Evolutionary conservation across 768 basidiomycete genomes (phyloP), one percentile per base, ranked within the genome.

Genomic region (Russula sp.): DNA sequence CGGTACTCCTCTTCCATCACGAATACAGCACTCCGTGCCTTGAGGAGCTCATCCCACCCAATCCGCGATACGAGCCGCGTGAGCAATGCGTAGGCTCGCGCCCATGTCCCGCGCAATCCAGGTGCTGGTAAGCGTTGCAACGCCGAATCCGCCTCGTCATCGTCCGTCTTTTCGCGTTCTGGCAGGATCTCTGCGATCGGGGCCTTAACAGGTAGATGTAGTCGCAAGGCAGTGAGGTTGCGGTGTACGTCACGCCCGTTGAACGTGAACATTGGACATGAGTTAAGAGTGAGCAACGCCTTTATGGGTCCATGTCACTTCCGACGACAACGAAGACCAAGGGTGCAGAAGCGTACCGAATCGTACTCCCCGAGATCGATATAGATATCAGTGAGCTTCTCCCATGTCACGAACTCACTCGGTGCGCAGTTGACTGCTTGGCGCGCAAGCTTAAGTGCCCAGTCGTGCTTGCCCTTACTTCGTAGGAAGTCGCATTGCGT

Each of bases 1-100:
- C 97, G 83, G 72, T 99, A 99, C 72, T 99, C 97, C 72, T 99
- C 96, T 72, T 98, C 97, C 97, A 99, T 99, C 43, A 99, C 97
- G 73, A 99, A 98, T 14, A 99, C 97, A 41, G 79, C 75, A 73
- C 91, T 93, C 81, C 97, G 86, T 14, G 91, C 89, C 77, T 94
- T 94, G 59, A 99, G 80, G 3, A 98, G 82, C 76, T 98, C 97
- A 75, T 99, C 97, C 97, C 97, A 99, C 0, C 97, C 97, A 67
- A 99, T 94, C 65, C 93, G 87, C 0, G 89, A 85, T 36, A 98
- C 97, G 25, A 99, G 85, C 1, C 87, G 84, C 14, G 95, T 90
- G 25, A 99, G 82, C 13, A 99, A 82, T 0, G 86, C 78, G 69
- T 99, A 99, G 0, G 97, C 97, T 58, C 93, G 83, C 6, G 94